Base-by-base conservation (phyloP, 257 asterid genomes). In the Dorcoceras hygrometricum region DNA sequence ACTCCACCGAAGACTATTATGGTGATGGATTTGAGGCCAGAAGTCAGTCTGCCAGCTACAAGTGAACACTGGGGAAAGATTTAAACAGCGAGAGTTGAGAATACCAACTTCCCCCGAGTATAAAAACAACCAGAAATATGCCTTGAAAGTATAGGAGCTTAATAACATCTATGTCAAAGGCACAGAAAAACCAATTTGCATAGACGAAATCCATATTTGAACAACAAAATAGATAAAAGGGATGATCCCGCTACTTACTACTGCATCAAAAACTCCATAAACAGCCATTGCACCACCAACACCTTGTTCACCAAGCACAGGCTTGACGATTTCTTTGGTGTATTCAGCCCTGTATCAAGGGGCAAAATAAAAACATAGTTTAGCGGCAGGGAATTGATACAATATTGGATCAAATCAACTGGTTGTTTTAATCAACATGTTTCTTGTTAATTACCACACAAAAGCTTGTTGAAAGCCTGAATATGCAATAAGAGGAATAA, bases 271-370 rank as follows among this genome's bases (percentile, higher is more conserved):
- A 76, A 82, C 70, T 66, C 98, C 98, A 72, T 87, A 92, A 43
- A 89, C 88, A 26, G 97, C 97, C 97, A 92, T 92, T 72, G 84
- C 94, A 71, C 96, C 98, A 32, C 96, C 98, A 67, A 92, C 97
- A 27, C 98, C 98, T 66, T 82, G 84, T 80, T 89, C 96, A n/a
- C 98, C 96, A 55, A 92, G 90, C 29, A 69, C 68, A 51, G 98
- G 98, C 77, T 83, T 74, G 64, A 92, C 97, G 62, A 87, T 80
- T 66, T 84, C 86, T 76, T 89, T 92, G n/a, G 98, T 92, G 80
- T 86, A 92, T 63, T 80, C 97, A 67, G 97, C 97, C 97, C 98
- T 89, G 81, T 24, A 72, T 66, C 16, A 23, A 22, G 67, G 32
- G 8, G n/a, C n/a, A 63, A 67, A 51, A 69, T 28, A 60, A 12